Percentiles rank a stretch among this genome's conserved stretches.
Conservation (phyloP, 2,329 filamentous ascomycete genomes). For the Geoglossum cookeanum region DNA sequence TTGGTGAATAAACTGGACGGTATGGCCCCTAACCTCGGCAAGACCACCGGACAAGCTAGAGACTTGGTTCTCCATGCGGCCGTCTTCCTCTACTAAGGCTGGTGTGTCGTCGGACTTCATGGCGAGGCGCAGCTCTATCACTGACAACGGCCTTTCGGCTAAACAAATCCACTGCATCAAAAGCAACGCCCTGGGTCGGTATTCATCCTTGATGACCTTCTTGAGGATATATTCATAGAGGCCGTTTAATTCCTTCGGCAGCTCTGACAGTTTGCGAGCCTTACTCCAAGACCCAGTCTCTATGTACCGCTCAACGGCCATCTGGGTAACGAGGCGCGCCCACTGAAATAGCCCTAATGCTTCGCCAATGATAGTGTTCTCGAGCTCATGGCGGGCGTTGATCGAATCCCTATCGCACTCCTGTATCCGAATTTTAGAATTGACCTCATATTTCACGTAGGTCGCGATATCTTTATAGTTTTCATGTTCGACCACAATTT, state of each 20-base stretch:
- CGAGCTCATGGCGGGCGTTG: not conserved
- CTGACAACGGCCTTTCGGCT: conserved; percentile 4
- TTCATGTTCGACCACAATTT: conserved; percentile 16
- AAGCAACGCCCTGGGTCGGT: conserved; percentile 6
- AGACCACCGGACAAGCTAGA: conserved; percentile 3
- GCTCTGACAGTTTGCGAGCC: conserved; percentile 6
- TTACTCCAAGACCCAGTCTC: conserved; percentile 2
- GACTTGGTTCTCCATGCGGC: conserved; percentile 1
- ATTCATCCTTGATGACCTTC: conserved; percentile 6
- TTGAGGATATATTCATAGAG: conserved; percentile 9
- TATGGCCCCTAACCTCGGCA: not conserved
- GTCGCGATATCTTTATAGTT: conserved; percentile 17
- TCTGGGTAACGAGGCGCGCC: conserved; percentile 17
- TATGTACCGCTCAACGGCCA: conserved; percentile 7
- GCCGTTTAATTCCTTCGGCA: conserved; percentile 8
- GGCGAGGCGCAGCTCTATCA: conserved; percentile 2
- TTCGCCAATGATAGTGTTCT: conserved; percentile 11
- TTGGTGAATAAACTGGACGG: conserved; percentile 2
- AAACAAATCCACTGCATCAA: conserved; percentile 9
- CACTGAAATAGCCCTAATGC: conserved; percentile 21
- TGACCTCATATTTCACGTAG: conserved; percentile 15
- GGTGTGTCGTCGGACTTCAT: not conserved
- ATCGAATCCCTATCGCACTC: not conserved
- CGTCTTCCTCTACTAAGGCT: conserved; percentile 1
- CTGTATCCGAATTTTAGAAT: not conserved